A percentile compares a stretch with the other conserved stretches of the same genome.
These are phyloP conservation scores for Thelonectria rubi DNA, from an alignment of 2,329 filamentous ascomycete genomes.

Conservation along the genomic window DNA sequence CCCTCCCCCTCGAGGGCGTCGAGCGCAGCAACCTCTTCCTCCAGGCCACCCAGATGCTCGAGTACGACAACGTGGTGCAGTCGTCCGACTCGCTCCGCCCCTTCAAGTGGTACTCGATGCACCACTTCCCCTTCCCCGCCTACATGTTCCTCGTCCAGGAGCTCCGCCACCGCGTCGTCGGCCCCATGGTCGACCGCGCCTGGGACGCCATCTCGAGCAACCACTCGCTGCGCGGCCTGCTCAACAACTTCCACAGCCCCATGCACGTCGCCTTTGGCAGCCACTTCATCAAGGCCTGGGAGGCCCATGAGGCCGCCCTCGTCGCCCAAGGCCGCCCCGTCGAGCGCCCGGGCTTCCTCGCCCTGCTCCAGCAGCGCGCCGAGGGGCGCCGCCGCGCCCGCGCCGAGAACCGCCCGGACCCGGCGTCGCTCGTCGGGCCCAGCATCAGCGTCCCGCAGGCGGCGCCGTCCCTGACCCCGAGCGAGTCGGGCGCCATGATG, in stretches of 20 bases:
- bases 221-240: slow-evolving; percentile 60
- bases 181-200: slow-evolving; percentile 66
- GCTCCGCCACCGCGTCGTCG: slow-evolving; percentile 60
- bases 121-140: slow-evolving; percentile 68
- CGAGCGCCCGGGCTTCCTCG: slow-evolving; percentile 58
- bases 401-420: slow-evolving; percentile 41
- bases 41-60: slow-evolving; percentile 66
- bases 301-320: slow-evolving; percentile 61
- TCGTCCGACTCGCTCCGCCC: slow-evolving; percentile 59
- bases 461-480: slow-evolving; percentile 30
- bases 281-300: slow-evolving; percentile 71
- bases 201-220: slow-evolving; percentile 67
- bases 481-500: slow-evolving; percentile 45
- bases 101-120: slow-evolving; percentile 67
- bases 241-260: slow-evolving; percentile 61
- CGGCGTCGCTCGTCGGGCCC: slow-evolving; percentile 32
- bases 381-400: slow-evolving; percentile 47
- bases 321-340: slow-evolving; percentile 48
- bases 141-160: slow-evolving; percentile 69
- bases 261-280: slow-evolving; percentile 66
- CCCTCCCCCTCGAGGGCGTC: slow-evolving; percentile 51
- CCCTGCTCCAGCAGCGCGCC: slow-evolving; percentile 55
- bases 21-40: slow-evolving; percentile 64
- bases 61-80: slow-evolving; percentile 67
- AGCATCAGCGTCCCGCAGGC: slow-evolving; percentile 40